These are phyloP conservation scores for Simmondsia chinensis DNA, from an alignment of 148 eudicot genomes.

Conservation along the genomic window DNA sequence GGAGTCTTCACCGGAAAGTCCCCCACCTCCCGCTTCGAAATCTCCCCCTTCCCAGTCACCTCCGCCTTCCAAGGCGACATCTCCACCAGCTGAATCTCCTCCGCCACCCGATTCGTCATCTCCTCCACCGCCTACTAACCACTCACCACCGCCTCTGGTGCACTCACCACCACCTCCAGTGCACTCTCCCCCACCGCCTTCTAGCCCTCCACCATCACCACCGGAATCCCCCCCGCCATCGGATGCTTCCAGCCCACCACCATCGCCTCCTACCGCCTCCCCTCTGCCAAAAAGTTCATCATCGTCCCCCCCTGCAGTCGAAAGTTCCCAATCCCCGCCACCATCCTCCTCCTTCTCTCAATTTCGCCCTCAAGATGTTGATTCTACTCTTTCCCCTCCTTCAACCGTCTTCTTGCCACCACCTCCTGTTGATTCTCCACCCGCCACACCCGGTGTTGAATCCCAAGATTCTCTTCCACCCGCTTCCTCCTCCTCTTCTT, in stretches of 20 bases:
- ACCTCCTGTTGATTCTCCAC: constrained; percentile 20
- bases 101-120: constrained; percentile 6
- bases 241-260: constrained; percentile 14
- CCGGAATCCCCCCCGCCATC: constrained; percentile 15
- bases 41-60: constrained; percentile 9
- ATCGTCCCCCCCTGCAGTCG: constrained; percentile 14
- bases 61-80: constrained; percentile 3
- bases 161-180: constrained; percentile 3
- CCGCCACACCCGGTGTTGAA: no score
- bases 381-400: constrained; percentile 15
- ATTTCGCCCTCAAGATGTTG: no score
- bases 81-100: constrained; percentile 8
- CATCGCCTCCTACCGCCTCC: constrained; percentile 6
- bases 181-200: constrained; percentile 10
- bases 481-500: constrained; percentile 16
- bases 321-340: constrained; percentile 16
- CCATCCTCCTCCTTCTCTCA: constrained; percentile 14
- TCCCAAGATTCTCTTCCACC: constrained; percentile 28
- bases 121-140: constrained; percentile 17
- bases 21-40: constrained; percentile 12
- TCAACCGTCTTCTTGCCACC: constrained; percentile 9
- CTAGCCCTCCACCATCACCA: constrained; percentile 5
- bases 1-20: constrained; percentile 21
- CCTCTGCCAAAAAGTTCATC: constrained; percentile 4
- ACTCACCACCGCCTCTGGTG: constrained; percentile 12